Conservation (phyloP, 139 green algal genomes). For the Mesotaenium endlicherianum region DNA sequence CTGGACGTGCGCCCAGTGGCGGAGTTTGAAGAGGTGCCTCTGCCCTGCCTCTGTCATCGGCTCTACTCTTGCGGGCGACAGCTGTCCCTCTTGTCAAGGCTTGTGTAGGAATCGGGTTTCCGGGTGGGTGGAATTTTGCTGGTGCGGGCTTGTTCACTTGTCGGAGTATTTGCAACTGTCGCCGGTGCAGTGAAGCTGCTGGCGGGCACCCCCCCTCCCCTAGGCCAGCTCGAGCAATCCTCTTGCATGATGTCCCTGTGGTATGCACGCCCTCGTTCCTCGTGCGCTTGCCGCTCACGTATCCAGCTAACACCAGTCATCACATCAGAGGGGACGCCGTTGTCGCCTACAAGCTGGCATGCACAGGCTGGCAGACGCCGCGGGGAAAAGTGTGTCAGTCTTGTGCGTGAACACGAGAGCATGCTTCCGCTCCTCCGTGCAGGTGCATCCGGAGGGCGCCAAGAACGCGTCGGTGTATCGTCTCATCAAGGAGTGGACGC, state of each 20-base stretch:
- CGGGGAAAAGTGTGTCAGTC: not conserved
- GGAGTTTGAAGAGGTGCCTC: constrained; percentile 39
- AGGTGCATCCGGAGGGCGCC: constrained; percentile 38
- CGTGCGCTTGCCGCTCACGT: not conserved
- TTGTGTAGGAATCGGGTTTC: not conserved
- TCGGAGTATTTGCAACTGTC: too few relatives aligned
- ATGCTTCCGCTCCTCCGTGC: not conserved
- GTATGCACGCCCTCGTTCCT: not conserved
- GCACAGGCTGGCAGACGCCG: too few relatives aligned
- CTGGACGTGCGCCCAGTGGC: constrained; percentile 34
- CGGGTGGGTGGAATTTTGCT: not conserved
- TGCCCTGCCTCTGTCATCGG: not conserved
- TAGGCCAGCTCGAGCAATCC: too few relatives aligned
- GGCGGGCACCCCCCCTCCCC: not conserved
- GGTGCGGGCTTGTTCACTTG: too few relatives aligned
- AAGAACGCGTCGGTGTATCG: constrained; percentile 50
- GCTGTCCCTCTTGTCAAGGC: not conserved
- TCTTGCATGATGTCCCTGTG: too few relatives aligned
- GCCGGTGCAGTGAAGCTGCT: not conserved
- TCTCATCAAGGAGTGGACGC: constrained; percentile 53
- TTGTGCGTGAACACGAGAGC: not conserved
- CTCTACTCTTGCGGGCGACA: not conserved
- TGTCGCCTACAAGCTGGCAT: not conserved
- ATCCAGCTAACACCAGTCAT: not conserved
- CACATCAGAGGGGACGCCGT: not conserved